Conservation (phyloP, 805 yeast species). For the Candida golubevii region DNA sequence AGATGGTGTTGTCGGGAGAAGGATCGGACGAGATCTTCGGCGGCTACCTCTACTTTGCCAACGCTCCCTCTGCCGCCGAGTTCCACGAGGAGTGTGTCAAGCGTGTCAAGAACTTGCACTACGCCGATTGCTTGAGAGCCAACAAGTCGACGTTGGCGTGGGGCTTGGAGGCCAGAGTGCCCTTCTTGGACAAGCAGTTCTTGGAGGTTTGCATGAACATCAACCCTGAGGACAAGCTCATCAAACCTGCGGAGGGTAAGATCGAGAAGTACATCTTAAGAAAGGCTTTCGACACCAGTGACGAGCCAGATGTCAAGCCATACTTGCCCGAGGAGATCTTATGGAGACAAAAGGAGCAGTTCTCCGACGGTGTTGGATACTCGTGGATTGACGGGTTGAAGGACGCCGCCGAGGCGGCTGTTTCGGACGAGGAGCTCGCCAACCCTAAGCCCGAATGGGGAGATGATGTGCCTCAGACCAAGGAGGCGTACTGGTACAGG, state of each 20-base stretch:
- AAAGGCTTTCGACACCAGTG: conserved; percentile 94
- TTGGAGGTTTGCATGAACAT: conserved; percentile 91
- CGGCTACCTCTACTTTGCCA: conserved; percentile 95
- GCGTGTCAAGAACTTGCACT: conserved; percentile 95
- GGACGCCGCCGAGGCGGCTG: conserved; percentile 85
- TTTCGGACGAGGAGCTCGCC: conserved; percentile 86
- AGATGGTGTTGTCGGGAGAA: conserved; percentile 98
- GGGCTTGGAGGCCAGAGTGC: conserved; percentile 99
- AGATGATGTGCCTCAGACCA: conserved; percentile 86
- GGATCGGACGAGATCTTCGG: conserved; percentile 99
- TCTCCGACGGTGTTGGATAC: conserved; percentile 99
- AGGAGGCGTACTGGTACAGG: conserved; percentile 99
- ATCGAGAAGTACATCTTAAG: conserved; percentile 95
- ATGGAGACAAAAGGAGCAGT: conserved; percentile 99
- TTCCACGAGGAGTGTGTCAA: conserved; percentile 95
- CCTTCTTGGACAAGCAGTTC: conserved; percentile 94
- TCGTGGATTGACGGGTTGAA: conserved; percentile 98
- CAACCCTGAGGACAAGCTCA: conserved; percentile 88
- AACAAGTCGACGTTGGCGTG: conserved; percentile 99
- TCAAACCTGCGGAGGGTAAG: conserved; percentile 61
- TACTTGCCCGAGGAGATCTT: conserved; percentile 94
- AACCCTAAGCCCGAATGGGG: conserved; percentile 97
- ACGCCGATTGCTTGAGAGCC: conserved; percentile 96
- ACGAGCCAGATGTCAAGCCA: conserved; percentile 71
- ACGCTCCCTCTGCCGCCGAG: conserved; percentile 89